A percentile compares a stretch with the other conserved stretches of the same genome.
These are phyloP conservation scores for Phaeosphaeriaceae sp. DNA, from an alignment of 2,329 filamentous ascomycete species.

Conservation along the genomic window DNA sequence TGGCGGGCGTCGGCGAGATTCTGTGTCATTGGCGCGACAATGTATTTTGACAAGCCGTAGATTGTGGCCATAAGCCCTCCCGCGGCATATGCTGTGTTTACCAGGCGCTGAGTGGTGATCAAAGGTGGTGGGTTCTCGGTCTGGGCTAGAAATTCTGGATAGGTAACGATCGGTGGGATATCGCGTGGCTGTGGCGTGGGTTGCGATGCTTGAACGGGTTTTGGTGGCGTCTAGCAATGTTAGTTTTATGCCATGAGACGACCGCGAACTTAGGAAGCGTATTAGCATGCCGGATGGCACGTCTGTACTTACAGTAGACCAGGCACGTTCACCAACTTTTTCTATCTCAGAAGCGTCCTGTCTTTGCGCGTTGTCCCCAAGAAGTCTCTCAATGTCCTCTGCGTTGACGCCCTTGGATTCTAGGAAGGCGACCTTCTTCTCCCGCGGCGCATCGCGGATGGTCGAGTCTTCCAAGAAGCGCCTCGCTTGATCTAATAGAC, in stretches of 20 bases:
- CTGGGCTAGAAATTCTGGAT: conserved; percentile 69
- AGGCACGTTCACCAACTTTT: conserved; percentile 33
- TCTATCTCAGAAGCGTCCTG: conserved; percentile 24
- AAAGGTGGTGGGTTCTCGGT: conserved; percentile 65
- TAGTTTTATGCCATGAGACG: conserved; percentile 5
- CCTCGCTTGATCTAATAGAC: conserved; percentile 69
- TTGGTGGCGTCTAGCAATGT: conserved; percentile 25
- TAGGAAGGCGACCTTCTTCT: conserved; percentile 79
- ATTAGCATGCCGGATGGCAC: neutral
- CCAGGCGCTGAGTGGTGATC: conserved; percentile 62
- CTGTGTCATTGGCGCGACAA: conserved; percentile 68
- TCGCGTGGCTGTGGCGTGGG: conserved; percentile 45
- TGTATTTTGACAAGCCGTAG: conserved; percentile 74
- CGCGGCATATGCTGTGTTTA: conserved; percentile 64
- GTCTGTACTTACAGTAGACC: conserved; percentile 33
- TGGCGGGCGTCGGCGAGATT: conserved; percentile 63
- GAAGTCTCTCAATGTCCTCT: conserved; percentile 71
- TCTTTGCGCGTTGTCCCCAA: conserved; percentile 50
- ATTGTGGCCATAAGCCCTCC: conserved; percentile 64
- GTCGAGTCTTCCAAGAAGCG: conserved; percentile 78
- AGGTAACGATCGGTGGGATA: conserved; percentile 69
- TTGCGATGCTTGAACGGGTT: conserved; percentile 17
- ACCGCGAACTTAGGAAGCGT: neutral
- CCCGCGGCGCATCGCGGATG: conserved; percentile 71
- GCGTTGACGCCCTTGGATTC: conserved; percentile 75